A percentile compares a stretch with the other conserved stretches of the same genome.
phyloP scores from a whole-genome alignment of 805 yeast genomes.

The Phaffomyces thermotolerans region DNA sequence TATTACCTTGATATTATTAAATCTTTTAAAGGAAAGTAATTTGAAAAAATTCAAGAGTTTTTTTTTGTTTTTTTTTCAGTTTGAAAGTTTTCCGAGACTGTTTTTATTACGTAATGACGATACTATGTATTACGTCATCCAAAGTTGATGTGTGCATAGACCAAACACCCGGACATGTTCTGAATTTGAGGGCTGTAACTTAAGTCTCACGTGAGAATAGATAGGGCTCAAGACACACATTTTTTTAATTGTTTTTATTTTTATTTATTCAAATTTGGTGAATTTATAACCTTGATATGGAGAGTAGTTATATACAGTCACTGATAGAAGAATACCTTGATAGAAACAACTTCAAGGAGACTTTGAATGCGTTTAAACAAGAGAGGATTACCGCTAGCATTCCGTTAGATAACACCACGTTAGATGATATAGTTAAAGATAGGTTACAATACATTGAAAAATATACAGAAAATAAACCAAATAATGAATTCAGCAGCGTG shows the following conservation, averaged over 20 bases:
- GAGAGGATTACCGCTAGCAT: not conserved
- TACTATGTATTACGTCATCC: not conserved
- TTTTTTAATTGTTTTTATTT: not conserved
- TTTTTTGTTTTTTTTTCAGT: constrained; percentile 7
- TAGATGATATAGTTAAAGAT: constrained; percentile 35
- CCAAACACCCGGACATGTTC: not conserved
- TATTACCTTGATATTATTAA: constrained; percentile 8
- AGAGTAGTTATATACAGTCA: not conserved
- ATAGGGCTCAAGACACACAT: too few relatives aligned
- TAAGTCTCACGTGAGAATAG: not conserved
- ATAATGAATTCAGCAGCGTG: not conserved
- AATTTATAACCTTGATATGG: not conserved
- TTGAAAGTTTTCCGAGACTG: not conserved
- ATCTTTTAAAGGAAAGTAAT: not conserved
- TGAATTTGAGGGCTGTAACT: not conserved
- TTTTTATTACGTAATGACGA: not conserved
- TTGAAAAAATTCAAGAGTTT: constrained; percentile 8
- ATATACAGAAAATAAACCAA: constrained; percentile 1
- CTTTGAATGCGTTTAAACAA: constrained; percentile 25
- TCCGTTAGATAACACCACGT: constrained; percentile 9
- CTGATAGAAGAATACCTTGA: constrained; percentile 2
- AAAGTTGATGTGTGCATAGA: not conserved
- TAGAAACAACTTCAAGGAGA: constrained; percentile 16
- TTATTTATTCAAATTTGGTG: not conserved
- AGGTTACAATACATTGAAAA: constrained; percentile 26